Conservation (phyloP, 257 asterid genomes). For the Apocynum venetum region DNA sequence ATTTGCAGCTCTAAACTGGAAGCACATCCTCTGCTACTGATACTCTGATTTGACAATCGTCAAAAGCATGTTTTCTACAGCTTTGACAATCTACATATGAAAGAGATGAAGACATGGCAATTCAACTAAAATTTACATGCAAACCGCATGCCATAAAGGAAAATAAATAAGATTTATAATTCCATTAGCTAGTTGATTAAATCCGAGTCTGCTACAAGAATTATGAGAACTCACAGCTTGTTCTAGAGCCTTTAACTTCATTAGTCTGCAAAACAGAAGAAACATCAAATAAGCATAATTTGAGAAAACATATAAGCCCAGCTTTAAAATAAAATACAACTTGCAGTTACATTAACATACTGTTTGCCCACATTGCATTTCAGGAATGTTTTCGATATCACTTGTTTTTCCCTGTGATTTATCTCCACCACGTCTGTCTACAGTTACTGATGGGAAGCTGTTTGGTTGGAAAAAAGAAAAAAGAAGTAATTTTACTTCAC, state of each 20-base stretch:
- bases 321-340: slow-evolving; percentile 4
- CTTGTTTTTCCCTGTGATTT: slow-evolving; percentile 31
- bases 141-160: background rate
- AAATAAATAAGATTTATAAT: background rate
- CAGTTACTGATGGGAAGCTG: slow-evolving; percentile 17
- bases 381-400: slow-evolving; percentile 22
- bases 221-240: slow-evolving; percentile 48
- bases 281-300: slow-evolving; percentile 4
- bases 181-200: background rate
- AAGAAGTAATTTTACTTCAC: background rate
- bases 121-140: background rate
- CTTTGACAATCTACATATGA: background rate
- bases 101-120: background rate
- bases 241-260: slow-evolving; percentile 41
- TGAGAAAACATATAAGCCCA: background rate
- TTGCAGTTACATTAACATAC: slow-evolving; percentile 38
- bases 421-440: slow-evolving; percentile 44
- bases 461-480: background rate
- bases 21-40: background rate
- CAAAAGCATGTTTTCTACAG: background rate
- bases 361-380: slow-evolving; percentile 27
- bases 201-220: slow-evolving; percentile 5
- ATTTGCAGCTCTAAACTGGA: background rate
- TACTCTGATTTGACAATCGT: background rate
- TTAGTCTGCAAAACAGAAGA: slow-evolving; percentile 37